These are phyloP conservation scores for Nannizziopsis arthrosporioides DNA, from an alignment of 2,329 filamentous ascomycete genomes.

Conservation along the genomic window DNA sequence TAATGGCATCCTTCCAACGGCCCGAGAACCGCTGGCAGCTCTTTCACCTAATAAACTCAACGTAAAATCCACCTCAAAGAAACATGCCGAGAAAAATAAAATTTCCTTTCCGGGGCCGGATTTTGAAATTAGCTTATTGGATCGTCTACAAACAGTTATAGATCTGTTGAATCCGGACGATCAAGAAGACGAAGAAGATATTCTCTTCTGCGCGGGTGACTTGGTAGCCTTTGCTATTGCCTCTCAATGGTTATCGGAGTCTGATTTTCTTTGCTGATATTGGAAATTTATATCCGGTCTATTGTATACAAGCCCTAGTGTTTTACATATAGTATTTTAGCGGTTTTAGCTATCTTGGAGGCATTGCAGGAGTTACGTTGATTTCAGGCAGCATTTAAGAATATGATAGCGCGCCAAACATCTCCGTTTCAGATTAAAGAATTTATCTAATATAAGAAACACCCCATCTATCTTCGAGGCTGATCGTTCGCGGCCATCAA, in stretches of 20 bases:
- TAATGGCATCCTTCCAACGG: constrained; percentile 14
- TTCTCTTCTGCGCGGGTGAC: constrained; percentile 35
- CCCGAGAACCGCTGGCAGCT: constrained; percentile 23
- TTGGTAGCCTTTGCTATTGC: constrained; percentile 35
- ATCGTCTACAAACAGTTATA: constrained; percentile 25
- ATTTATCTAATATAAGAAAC: too few species aligned
- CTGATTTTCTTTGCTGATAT: constrained; percentile 27
- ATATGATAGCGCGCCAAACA: too few species aligned
- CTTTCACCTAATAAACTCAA: constrained; percentile 24
- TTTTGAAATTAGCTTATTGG: constrained; percentile 23
- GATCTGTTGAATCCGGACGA: constrained; percentile 23
- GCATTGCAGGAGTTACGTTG: too few species aligned
- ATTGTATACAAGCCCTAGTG: too few species aligned
- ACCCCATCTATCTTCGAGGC: too few species aligned
- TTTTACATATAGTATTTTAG: background rate
- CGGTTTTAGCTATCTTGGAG: too few species aligned
- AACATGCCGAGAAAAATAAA: constrained; percentile 8
- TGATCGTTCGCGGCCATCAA: too few species aligned
- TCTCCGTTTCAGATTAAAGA: too few species aligned
- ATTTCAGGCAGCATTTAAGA: too few species aligned
- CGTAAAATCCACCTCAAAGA: constrained; percentile 2
- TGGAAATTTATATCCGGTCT: too few species aligned
- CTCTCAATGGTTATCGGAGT: constrained; percentile 30
- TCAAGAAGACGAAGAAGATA: constrained; percentile 29
- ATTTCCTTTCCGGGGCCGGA: constrained; percentile 8